These are phyloP conservation scores for Rhizopus delemar DNA, from an alignment of 371 early-diverging fungal species.

Conservation along the genomic window DNA sequence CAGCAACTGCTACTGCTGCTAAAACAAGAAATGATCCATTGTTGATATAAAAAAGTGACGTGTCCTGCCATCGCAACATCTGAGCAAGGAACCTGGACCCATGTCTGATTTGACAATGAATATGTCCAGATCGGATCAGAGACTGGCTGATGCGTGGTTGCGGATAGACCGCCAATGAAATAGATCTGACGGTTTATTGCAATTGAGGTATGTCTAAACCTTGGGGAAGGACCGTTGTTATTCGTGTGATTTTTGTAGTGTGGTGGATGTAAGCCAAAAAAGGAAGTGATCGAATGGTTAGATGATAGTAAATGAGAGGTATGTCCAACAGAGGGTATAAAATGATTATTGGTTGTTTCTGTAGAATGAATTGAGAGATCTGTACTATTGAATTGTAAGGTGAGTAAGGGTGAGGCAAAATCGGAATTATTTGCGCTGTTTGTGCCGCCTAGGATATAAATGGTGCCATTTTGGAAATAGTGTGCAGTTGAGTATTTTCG, in stretches of 20 bases:
- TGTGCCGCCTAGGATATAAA: slow-evolving; percentile 19
- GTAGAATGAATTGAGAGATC: slow-evolving; percentile 9
- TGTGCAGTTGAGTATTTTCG: slow-evolving; percentile 20
- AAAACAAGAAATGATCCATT: slow-evolving; percentile 27
- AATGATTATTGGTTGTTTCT: not conserved
- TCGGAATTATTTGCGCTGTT: not conserved
- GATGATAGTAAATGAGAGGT: slow-evolving; percentile 15
- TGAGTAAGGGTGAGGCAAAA: slow-evolving; percentile 8
- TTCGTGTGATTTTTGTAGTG: not conserved
- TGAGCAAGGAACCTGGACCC: not conserved
- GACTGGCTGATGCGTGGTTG: not conserved
- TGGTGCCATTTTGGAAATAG: slow-evolving; percentile 17
- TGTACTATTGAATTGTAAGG: slow-evolving; percentile 8
- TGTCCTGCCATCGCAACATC: slow-evolving; percentile 9
- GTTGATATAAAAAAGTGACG: slow-evolving; percentile 11
- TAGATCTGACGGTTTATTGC: slow-evolving; percentile 1
- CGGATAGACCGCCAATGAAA: slow-evolving; percentile 13
- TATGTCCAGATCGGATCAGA: slow-evolving; percentile 13
- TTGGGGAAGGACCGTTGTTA: slow-evolving; percentile 1
- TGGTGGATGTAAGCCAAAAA: slow-evolving; percentile 13
- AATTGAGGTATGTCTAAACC: slow-evolving; percentile 21
- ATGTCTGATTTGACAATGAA: slow-evolving; percentile 4
- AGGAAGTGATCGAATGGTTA: slow-evolving; percentile 10
- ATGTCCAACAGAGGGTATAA: slow-evolving; percentile 9
- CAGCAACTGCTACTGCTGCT: slow-evolving; percentile 8